phyloP scores from a whole-genome alignment of 768 basidiomycete genomes.

The Cytidiella melzeri region DNA sequence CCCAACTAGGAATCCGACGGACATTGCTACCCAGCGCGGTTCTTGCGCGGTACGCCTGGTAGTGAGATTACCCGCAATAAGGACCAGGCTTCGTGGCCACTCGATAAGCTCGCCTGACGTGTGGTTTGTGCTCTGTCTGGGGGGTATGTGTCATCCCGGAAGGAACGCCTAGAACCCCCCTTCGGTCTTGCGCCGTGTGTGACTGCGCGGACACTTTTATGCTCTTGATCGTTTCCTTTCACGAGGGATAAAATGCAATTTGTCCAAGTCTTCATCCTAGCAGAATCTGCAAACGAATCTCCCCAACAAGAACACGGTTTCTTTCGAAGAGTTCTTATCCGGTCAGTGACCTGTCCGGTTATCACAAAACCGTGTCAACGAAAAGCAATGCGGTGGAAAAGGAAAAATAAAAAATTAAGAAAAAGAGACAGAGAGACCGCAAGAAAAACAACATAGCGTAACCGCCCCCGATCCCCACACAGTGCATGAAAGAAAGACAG shows the following conservation, averaged over 20 bases:
- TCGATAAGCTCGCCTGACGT: slow-evolving; percentile 2
- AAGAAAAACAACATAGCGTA: too few relatives aligned
- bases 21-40: too few relatives aligned
- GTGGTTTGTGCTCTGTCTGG: neutral
- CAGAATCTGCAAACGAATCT: neutral
- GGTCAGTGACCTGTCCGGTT: too few relatives aligned
- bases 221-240: neutral
- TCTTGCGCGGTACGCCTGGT: neutral
- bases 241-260: slow-evolving; percentile 2
- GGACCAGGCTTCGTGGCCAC: slow-evolving; percentile 1
- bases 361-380: too few relatives aligned
- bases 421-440: too few relatives aligned
- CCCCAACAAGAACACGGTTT: too few relatives aligned
- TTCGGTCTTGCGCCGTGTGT: neutral
- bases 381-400: too few relatives aligned
- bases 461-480: too few relatives aligned
- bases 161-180: neutral
- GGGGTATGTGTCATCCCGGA: slow-evolving; percentile 1
- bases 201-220: neutral
- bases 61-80: slow-evolving; percentile 1
- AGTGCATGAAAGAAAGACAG: too few relatives aligned
- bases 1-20: too few relatives aligned
- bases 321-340: neutral
- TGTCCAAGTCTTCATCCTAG: neutral
- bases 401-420: too few relatives aligned